Base-by-base conservation (phyloP, 2,329 filamentous ascomycete genomes). In the Nothophaeocryptopus gaeumannii region DNA sequence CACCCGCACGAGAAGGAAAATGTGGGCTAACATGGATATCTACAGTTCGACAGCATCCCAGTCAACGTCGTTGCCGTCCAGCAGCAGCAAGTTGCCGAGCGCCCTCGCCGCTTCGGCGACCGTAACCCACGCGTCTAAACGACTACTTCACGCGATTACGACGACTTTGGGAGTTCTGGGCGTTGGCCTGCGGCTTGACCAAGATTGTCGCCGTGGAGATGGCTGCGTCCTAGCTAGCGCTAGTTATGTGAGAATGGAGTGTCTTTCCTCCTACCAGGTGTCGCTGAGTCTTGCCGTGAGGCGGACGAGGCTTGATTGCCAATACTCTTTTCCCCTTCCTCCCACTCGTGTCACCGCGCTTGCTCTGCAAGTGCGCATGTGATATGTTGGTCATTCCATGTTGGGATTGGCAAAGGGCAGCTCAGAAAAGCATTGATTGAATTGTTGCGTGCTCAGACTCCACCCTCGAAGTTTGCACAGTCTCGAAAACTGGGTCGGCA, bases 21-120 rank as follows among this genome's bases (percentile, higher is more conserved):
- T 26, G 4, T 4, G 31, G 16, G 45, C 54, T 59, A 45, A 58
- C 51, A 46, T 8, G 39, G 12, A 10, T 26, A 26, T 7, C 20
- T 64, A 56, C 68, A 96, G 91, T 99, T 99, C 82, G 93, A 99
- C 78, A 84, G 84, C 65, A 91, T 99, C 76, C 88, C 92, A 74
- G 89, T 96, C 86, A 96, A 95, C 79, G 89, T 97, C 69, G 84
- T 95, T 67, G 78, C 86, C 64, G 90, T 99, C 65, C 81, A 86
- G 66, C 91, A 97, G 80, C 84, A 89, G 74, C 91, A 96, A 81
- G 77, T 82, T 60, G 76, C 82, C 70, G 91, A 96, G 79, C 88
- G 90, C 64, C 83, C 81, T 65, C 86, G 87, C 71, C 83, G 88
- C 72, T 91, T 88, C 78, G 80, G 79, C 69, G 83, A 86, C 78